phyloP scores from a whole-genome alignment of 257 asterid genomes.

The Solanum medicagineum region DNA sequence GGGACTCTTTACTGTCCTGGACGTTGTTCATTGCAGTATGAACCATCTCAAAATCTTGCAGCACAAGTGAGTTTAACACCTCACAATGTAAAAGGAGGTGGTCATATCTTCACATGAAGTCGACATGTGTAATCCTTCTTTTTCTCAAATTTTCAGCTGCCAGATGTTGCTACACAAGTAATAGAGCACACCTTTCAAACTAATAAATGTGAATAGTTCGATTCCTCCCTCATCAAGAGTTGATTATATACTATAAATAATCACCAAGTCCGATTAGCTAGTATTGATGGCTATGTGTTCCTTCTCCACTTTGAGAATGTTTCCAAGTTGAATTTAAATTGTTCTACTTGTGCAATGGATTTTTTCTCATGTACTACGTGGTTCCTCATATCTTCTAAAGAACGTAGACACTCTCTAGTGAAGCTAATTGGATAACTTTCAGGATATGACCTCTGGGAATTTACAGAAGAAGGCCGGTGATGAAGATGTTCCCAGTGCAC shows the following conservation, averaged over 20 bases:
- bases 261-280: neutral
- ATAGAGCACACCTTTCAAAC: neutral
- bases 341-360: neutral
- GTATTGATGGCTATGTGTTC: neutral
- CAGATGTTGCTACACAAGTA: neutral
- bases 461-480: slow-evolving; percentile 12
- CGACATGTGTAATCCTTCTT: neutral
- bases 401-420: neutral
- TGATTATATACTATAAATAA: neutral
- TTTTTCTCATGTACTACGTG: neutral
- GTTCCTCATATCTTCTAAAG: neutral
- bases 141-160: neutral
- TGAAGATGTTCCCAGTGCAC: slow-evolving; percentile 44
- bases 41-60: neutral
- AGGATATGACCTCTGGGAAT: slow-evolving; percentile 16
- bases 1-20: neutral
- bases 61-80: neutral
- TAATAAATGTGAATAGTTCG: neutral
- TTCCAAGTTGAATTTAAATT: neutral
- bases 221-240: neutral
- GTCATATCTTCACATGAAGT: neutral
- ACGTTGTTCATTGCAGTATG: neutral
- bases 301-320: neutral
- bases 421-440: neutral
- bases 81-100: neutral